Evolutionary conservation across 2,329 filamentous ascomycete species (phyloP), one percentile per base, ranked within the genome.

Genomic region (Diplodia mutila): DNA sequence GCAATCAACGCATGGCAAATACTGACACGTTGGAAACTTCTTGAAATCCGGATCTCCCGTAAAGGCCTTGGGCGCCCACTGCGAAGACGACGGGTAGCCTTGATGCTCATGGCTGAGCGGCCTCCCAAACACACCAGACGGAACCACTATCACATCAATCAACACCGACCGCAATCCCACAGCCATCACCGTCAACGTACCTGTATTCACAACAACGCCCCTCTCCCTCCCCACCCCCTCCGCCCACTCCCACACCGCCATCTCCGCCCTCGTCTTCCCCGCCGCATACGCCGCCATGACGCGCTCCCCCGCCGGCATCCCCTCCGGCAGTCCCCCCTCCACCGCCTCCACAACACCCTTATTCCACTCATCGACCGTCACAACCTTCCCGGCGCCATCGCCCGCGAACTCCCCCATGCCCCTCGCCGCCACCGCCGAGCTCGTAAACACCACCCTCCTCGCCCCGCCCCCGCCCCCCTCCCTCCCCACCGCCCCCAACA

Each of bases 211-310:
- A 9, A 46, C 39, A 78, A 21, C 39, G 18, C 39, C 79, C 32
- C 79, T 79, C 71, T 86, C 84, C 0, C 76, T 78, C 68, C 81
- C 78, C 0, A 77, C 80, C 39, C 5, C 16, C 39, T 6, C 39
- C 39, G 16, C 18, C 39, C 39, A 46, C 39, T 8, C 39, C 39
- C 39, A 46, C 39, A 46, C 39, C 39, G 1, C 39, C 39, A 18
- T 46, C 39, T 46, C 39, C 39, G 39, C 39, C 39, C 3, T 3
- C 39, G 39, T 46, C 69, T 86, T 86, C 61, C 78, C 79, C 1
- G 83, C 83, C 0, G 77, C 75, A 67, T 86, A 85, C 1, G 82
- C 73, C 12, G 72, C 70, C 63, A 72, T 73, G 16, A 64, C 69
- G 23, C 73, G 63, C 18, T 39, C 32, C 18, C 2, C 11, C 6